Conservation (phyloP, 1,139 yeast genomes). For the Yamadazyma pseudoaaseri region DNA sequence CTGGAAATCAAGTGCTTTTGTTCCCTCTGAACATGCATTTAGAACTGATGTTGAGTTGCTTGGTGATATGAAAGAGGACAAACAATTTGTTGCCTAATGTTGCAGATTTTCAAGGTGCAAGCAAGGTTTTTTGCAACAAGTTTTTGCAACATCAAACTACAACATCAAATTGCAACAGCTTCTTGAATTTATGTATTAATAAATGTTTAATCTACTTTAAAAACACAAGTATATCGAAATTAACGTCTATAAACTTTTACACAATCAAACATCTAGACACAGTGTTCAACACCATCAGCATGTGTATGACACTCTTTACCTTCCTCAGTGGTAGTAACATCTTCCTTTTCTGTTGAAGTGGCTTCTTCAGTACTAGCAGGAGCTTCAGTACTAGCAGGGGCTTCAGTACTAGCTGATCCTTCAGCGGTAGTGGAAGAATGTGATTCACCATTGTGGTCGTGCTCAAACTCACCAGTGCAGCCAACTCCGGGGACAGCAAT, state of each 20-base stretch:
- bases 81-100: no score
- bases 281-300: conserved; percentile 19
- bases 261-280: conserved; percentile 9
- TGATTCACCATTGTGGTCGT: conserved; percentile 3
- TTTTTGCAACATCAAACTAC: no score
- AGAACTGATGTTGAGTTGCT: conserved; percentile 9
- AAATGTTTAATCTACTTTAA: no score
- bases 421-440: conserved; percentile 2
- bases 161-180: no score
- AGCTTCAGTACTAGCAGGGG: conserved; percentile 4
- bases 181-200: no score
- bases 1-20: conserved; percentile 29
- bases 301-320: conserved; percentile 17
- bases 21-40: conserved; percentile 42
- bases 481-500: conserved; percentile 21
- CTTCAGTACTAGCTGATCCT: neutral
- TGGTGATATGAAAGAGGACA: neutral
- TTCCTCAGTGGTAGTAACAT: no score
- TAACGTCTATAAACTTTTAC: no score
- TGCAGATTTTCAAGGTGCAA: no score
- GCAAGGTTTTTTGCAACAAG: no score
- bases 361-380: neutral
- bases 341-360: neutral
- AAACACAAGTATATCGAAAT: no score
- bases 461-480: conserved; percentile 14